A percentile compares a stretch with the other conserved stretches of the same genome.
phyloP scores from a whole-genome alignment of 768 basidiomycete species.

The Lactifluus pinguis region DNA sequence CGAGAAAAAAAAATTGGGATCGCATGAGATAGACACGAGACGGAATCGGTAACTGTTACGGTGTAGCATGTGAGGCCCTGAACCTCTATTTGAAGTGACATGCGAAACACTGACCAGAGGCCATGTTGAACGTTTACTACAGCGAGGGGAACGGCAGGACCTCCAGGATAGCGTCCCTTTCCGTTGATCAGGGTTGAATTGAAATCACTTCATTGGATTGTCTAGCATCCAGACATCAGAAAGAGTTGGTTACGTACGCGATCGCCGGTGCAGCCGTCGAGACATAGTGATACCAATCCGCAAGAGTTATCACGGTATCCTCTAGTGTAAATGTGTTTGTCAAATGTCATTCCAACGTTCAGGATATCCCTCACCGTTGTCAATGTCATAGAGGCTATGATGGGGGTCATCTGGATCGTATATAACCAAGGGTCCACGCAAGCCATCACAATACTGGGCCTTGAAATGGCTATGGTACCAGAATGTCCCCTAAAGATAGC shows the following conservation, averaged over 20 bases:
- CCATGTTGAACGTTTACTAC: constrained; percentile 10
- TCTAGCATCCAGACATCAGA: background rate
- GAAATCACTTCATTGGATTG: constrained; percentile 3
- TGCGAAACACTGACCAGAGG: background rate
- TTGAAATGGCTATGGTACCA: constrained; percentile 31
- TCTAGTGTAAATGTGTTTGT: constrained; percentile 6
- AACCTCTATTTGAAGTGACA: no score
- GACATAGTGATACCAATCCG: constrained; percentile 21
- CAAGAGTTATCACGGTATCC: constrained; percentile 21
- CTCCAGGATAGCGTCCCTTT: constrained; percentile 12
- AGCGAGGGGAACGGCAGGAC: constrained; percentile 5
- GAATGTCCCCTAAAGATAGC: constrained; percentile 19
- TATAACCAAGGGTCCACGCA: constrained; percentile 23
- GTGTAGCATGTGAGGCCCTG: background rate
- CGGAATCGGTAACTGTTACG: constrained; percentile 5
- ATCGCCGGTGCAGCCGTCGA: background rate
- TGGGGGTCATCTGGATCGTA: constrained; percentile 24
- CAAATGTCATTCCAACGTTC: no score
- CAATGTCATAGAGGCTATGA: constrained; percentile 20
- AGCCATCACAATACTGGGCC: constrained; percentile 32
- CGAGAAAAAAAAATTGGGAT: constrained; percentile 8
- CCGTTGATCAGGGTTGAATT: constrained; percentile 19
- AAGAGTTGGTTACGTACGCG: background rate
- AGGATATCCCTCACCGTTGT: no score
- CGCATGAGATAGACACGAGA: constrained; percentile 9